Evolutionary conservation across 73 alveolate genomes (phyloP).

Genomic region (Blepharisma japonicum): DNA sequence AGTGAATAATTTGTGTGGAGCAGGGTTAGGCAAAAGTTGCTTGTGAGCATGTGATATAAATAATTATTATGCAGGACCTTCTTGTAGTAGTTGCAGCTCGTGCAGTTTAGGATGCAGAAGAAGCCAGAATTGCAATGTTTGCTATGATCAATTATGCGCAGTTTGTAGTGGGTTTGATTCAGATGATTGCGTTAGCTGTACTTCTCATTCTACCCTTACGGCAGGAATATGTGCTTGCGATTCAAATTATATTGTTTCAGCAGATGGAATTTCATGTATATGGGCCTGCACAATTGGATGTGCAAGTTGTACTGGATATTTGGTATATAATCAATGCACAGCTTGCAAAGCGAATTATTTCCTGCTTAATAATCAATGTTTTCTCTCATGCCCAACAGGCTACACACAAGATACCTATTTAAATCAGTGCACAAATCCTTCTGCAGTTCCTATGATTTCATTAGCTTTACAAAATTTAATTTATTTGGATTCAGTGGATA

Average conservation of each 20-base stretch:
- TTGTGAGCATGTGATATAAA: too few relatives aligned
- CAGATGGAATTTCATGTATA: too few relatives aligned
- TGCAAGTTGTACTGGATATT: neutral
- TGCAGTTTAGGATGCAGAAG: neutral
- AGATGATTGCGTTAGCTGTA: neutral
- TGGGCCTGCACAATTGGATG: neutral
- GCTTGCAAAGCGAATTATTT: neutral
- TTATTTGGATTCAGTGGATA: neutral
- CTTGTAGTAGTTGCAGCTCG: neutral
- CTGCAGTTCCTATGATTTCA: neutral
- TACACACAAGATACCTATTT: neutral
- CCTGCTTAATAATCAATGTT: neutral
- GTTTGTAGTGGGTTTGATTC: neutral
- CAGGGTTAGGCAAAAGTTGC: too few relatives aligned
- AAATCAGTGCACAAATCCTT: neutral
- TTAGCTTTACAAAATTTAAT: neutral
- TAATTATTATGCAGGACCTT: too few relatives aligned
- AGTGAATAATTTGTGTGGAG: too few relatives aligned
- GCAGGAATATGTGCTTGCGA: neutral
- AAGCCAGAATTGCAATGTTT: neutral
- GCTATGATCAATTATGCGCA: conserved; percentile 12
- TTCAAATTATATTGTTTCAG: neutral
- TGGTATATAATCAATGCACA: neutral
- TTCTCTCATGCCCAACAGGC: neutral
- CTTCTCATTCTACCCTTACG: neutral